These are phyloP conservation scores for Glomus cerebriforme DNA, from an alignment of 192 early-diverging fungal species.

Conservation along the genomic window DNA sequence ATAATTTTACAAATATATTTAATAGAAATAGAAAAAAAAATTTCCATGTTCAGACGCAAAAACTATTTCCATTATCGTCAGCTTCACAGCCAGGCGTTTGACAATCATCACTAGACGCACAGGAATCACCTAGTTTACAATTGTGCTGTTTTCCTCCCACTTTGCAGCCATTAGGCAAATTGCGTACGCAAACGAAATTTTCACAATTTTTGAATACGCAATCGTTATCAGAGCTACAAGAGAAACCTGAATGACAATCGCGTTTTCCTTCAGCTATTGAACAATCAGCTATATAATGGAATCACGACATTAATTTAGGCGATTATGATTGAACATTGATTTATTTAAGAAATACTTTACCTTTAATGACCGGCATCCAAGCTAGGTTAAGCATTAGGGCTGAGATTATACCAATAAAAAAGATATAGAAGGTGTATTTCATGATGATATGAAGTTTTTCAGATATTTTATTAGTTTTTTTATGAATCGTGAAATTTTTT, in stretches of 20 bases:
- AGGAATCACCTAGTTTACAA: constrained; percentile 13
- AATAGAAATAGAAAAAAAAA: too few relatives aligned
- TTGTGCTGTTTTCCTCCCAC: background rate
- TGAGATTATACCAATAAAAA: background rate
- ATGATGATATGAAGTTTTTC: background rate
- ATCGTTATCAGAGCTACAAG: constrained; percentile 9
- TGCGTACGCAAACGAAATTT: constrained; percentile 23
- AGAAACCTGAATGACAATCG: constrained; percentile 23
- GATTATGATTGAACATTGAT: background rate
- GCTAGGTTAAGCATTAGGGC: background rate
- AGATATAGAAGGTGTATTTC: background rate
- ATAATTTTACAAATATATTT: too few relatives aligned
- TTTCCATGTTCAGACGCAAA: constrained; percentile 19
- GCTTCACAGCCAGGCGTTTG: constrained; percentile 7
- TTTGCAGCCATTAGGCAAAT: background rate
- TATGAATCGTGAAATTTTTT: too few relatives aligned
- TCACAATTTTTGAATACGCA: constrained; percentile 19
- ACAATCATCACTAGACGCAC: constrained; percentile 14
- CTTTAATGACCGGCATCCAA: background rate
- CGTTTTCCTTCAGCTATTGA: constrained; percentile 29
- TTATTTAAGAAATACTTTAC: background rate
- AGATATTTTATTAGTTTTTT: too few relatives aligned
- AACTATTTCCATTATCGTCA: background rate
- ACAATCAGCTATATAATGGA: constrained; percentile 4
- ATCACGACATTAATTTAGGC: background rate